Percentiles rank a stretch among this genome's conserved stretches.
Evolutionary conservation across 306 rosid genomes (phyloP).

Genomic region (Vicia sativa): DNA sequence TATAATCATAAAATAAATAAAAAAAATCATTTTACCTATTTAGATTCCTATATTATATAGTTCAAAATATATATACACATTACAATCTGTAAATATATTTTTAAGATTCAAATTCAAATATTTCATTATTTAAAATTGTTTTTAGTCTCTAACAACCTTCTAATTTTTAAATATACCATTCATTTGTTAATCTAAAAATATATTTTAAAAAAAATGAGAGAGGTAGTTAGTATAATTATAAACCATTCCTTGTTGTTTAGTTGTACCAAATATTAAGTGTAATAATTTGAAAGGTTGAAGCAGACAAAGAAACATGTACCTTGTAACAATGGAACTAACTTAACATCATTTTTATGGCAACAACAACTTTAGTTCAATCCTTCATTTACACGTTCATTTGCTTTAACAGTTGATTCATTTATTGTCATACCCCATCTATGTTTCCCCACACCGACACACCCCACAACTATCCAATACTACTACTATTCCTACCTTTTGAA

Average conservation of each 20-base stretch:
- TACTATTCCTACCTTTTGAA: constrained; percentile 6
- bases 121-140: too few relatives aligned
- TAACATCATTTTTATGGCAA: constrained; percentile 12
- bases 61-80: too few relatives aligned
- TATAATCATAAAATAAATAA: too few relatives aligned
- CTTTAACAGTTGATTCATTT: constrained; percentile 22
- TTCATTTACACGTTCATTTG: constrained; percentile 42
- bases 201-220: background rate
- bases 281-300: constrained; percentile 29
- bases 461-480: constrained; percentile 2
- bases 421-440: constrained; percentile 1
- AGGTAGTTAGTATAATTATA: background rate
- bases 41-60: too few relatives aligned
- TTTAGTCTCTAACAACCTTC: too few relatives aligned
- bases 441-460: constrained; percentile 39
- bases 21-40: too few relatives aligned
- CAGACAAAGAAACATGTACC: constrained; percentile 17
- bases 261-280: constrained; percentile 38
- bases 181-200: background rate
- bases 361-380: constrained; percentile 29
- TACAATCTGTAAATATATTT: too few relatives aligned
- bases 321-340: constrained; percentile 16
- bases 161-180: too few relatives aligned
- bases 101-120: too few relatives aligned
- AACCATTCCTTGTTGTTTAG: background rate